Percentiles rank a stretch among this genome's conserved stretches.
Evolutionary conservation across 257 asterid species (phyloP).

Genomic region (Primulina huaijiensis): DNA sequence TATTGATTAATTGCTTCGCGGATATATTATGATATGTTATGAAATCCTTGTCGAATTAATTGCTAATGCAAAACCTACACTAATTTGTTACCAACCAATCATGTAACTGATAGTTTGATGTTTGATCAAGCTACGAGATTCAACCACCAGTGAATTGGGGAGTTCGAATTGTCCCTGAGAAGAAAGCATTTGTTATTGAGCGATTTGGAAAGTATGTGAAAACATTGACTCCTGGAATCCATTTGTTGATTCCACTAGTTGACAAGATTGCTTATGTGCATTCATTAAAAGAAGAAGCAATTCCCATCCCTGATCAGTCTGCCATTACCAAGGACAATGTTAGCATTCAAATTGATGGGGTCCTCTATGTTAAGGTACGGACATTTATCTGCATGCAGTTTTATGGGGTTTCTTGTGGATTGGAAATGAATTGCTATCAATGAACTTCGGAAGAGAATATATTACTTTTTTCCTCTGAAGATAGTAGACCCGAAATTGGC

Average conservation of each 20-base stretch:
- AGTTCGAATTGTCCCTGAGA: conserved; percentile 81
- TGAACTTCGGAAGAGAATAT: conserved; percentile 13
- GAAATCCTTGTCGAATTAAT: neutral
- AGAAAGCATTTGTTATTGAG: conserved; percentile 75
- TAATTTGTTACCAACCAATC: neutral
- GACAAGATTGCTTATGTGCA: conserved; percentile 84
- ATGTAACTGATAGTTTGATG: conserved; percentile 1
- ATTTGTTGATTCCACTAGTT: conserved; percentile 70
- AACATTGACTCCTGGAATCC: conserved; percentile 82
- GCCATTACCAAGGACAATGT: conserved; percentile 95
- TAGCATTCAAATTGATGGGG: conserved; percentile 74
- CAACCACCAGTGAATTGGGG: conserved; percentile 79
- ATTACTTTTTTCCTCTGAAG: conserved; percentile 29
- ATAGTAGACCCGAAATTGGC: conserved; percentile 90
- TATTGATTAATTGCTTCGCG: neutral
- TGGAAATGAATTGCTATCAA: conserved; percentile 17
- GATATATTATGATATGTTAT: neutral
- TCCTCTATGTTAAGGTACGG: conserved; percentile 73
- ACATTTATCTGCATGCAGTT: neutral
- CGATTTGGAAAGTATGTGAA: conserved; percentile 74
- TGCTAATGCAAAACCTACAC: neutral
- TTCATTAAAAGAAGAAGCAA: conserved; percentile 80
- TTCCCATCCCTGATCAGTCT: conserved; percentile 69
- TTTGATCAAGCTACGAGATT: conserved; percentile 50
- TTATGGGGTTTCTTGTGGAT: neutral